Evolutionary conservation across 306 rosid genomes (phyloP).

Genomic region (Lotus japonicus): DNA sequence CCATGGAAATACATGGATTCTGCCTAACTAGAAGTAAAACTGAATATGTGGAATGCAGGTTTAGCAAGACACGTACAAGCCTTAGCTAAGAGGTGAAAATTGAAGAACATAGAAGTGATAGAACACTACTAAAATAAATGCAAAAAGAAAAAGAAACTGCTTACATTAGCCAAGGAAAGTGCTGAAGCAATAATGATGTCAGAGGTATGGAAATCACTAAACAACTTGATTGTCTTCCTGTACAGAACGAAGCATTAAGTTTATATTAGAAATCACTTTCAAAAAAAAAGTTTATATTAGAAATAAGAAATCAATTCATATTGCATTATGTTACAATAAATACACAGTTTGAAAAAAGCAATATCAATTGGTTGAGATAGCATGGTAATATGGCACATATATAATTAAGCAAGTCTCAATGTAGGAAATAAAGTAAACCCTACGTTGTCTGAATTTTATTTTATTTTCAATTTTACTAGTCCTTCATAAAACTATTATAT

Average conservation of each 20-base stretch:
- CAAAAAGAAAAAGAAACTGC: not conserved
- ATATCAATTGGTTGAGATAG: not conserved
- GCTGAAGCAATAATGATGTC: conserved; percentile 88
- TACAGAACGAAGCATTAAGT: not conserved
- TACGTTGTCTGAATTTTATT: not conserved
- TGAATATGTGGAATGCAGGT: too few relatives aligned
- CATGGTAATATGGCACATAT: not conserved
- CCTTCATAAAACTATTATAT: not conserved
- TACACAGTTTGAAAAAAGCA: not conserved
- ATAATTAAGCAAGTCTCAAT: not conserved
- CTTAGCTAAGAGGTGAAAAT: too few relatives aligned
- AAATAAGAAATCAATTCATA: conserved; percentile 1
- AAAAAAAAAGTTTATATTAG: too few relatives aligned
- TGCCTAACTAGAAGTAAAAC: too few relatives aligned
- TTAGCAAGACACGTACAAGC: too few relatives aligned
- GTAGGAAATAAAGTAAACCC: not conserved
- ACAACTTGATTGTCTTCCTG: conserved; percentile 81
- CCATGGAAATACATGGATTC: too few relatives aligned
- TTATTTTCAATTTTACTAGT: not conserved
- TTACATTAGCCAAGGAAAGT: conserved; percentile 65
- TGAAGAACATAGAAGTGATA: not conserved
- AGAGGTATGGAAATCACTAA: conserved; percentile 84
- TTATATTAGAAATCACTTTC: too few relatives aligned
- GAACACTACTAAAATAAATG: conserved; percentile 7
- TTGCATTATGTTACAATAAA: not conserved